Percentiles rank a stretch among this genome's conserved stretches.
phyloP scores from a whole-genome alignment of 768 basidiomycete species.

The Tylopilus sp. region DNA sequence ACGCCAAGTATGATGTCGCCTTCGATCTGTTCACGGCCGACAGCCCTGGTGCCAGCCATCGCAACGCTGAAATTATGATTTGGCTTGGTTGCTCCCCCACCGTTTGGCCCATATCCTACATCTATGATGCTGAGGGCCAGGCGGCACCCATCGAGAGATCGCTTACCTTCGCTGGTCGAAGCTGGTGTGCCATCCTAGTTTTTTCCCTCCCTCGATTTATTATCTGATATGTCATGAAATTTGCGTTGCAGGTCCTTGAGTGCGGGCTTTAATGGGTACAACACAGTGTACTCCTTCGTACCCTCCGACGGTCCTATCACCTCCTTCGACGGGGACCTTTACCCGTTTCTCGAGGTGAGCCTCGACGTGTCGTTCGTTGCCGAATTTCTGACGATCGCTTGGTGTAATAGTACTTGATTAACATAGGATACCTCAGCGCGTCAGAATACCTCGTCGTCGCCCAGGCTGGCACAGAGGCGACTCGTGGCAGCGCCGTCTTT shows the following conservation, averaged over 20 bases:
- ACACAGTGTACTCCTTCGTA: conserved; percentile 51
- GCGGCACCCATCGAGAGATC: conserved; percentile 41
- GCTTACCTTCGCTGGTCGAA: conserved; percentile 45
- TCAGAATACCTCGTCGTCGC: conserved; percentile 57
- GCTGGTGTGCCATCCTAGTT: conserved; percentile 47
- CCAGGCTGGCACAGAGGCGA: conserved; percentile 64
- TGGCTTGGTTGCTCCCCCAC: conserved; percentile 61
- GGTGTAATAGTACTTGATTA: conserved; percentile 53
- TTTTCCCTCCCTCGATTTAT: background rate
- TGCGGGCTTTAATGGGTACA: conserved; percentile 49
- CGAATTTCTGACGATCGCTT: background rate
- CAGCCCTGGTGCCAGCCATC: conserved; percentile 36
- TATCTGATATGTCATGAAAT: background rate
- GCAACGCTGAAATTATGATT: conserved; percentile 52
- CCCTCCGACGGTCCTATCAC: conserved; percentile 35
- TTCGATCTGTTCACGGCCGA: conserved; percentile 63
- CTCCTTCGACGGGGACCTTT: conserved; percentile 53
- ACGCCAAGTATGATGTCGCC: conserved; percentile 52
- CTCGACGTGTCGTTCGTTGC: background rate
- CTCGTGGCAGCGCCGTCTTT: conserved; percentile 51
- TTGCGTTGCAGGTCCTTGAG: conserved; percentile 46
- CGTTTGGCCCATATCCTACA: conserved; percentile 48
- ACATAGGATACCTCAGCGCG: conserved; percentile 40
- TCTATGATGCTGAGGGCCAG: conserved; percentile 44
- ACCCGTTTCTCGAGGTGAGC: conserved; percentile 46